These are phyloP conservation scores for Gaeumannomyces tritici DNA, from an alignment of 2,329 filamentous ascomycete genomes.

Conservation along the genomic window DNA sequence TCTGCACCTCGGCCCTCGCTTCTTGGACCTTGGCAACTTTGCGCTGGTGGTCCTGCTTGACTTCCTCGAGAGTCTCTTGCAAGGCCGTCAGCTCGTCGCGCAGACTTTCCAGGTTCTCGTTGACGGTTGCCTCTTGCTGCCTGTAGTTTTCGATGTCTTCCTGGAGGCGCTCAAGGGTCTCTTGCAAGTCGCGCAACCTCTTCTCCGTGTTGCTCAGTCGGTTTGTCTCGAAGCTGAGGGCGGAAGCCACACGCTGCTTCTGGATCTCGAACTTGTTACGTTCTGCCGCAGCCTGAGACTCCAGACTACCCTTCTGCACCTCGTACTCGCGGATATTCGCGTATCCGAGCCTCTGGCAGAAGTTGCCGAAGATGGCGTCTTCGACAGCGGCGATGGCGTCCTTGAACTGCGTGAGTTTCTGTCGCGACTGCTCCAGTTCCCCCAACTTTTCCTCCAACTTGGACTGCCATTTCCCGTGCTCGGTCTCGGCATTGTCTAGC, in stretches of 20 bases:
- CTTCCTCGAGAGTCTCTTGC: slow-evolving; percentile 59
- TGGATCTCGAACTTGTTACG: slow-evolving; percentile 81
- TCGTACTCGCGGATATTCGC: slow-evolving; percentile 87
- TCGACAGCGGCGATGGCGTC: slow-evolving; percentile 69
- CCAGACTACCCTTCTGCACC: slow-evolving; percentile 81
- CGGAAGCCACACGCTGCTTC: slow-evolving; percentile 60
- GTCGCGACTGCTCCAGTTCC: slow-evolving; percentile 51
- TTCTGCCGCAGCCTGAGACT: slow-evolving; percentile 83
- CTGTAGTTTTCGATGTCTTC: slow-evolving; percentile 61
- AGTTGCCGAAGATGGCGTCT: slow-evolving; percentile 76
- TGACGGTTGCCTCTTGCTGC: slow-evolving; percentile 63
- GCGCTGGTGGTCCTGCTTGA: slow-evolving; percentile 57
- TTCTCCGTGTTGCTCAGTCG: slow-evolving; percentile 49
- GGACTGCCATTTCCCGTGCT: slow-evolving; percentile 66
- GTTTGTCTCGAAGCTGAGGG: slow-evolving; percentile 46
- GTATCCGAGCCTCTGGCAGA: slow-evolving; percentile 83
- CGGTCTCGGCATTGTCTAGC: slow-evolving; percentile 59
- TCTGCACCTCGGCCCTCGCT: slow-evolving; percentile 71
- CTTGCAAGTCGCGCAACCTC: slow-evolving; percentile 60
- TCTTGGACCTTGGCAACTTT: slow-evolving; percentile 69
- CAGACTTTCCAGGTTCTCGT: slow-evolving; percentile 61
- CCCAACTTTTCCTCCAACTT: slow-evolving; percentile 66
- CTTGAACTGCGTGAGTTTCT: slow-evolving; percentile 41
- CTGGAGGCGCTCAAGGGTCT: slow-evolving; percentile 55
- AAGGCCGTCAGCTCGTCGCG: slow-evolving; percentile 70